phyloP scores from a whole-genome alignment of 805 yeast genomes.

The Komagataella pastoris region DNA sequence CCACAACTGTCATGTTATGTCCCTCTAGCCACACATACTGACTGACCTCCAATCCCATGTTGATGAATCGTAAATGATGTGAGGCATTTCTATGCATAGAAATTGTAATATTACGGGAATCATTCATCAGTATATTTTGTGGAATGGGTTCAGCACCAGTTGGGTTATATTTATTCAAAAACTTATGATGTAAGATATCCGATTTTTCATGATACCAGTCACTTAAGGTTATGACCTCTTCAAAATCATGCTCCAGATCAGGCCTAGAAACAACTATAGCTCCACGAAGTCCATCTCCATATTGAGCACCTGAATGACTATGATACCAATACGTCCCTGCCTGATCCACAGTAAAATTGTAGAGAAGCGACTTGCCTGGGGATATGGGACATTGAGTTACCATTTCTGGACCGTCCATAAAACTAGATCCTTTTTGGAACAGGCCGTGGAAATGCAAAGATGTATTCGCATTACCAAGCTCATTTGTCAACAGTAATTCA shows the following conservation, averaged over 20 bases:
- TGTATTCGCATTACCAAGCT: constrained; percentile 37
- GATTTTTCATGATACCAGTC: constrained; percentile 55
- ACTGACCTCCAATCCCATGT: constrained; percentile 62
- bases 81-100: constrained; percentile 45
- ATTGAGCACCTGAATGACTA: constrained; percentile 66
- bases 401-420: constrained; percentile 73
- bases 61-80: constrained; percentile 49
- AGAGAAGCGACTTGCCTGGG: constrained; percentile 50
- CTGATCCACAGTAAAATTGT: constrained; percentile 63
- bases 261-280: constrained; percentile 51
- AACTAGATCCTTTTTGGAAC: constrained; percentile 44
- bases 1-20: constrained; percentile 60
- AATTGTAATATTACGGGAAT: constrained; percentile 43
- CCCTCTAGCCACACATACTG: constrained; percentile 59
- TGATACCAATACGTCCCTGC: constrained; percentile 81
- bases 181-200: constrained; percentile 28
- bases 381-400: constrained; percentile 73
- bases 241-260: constrained; percentile 47
- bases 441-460: constrained; percentile 74
- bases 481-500: constrained; percentile 47
- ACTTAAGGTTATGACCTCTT: constrained; percentile 37
- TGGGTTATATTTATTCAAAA: constrained; percentile 57
- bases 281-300: constrained; percentile 68
- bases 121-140: constrained; percentile 50
- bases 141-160: constrained; percentile 83